Evolutionary conservation across 441 rosid species (phyloP).

Genomic region (Manihot esculenta): DNA sequence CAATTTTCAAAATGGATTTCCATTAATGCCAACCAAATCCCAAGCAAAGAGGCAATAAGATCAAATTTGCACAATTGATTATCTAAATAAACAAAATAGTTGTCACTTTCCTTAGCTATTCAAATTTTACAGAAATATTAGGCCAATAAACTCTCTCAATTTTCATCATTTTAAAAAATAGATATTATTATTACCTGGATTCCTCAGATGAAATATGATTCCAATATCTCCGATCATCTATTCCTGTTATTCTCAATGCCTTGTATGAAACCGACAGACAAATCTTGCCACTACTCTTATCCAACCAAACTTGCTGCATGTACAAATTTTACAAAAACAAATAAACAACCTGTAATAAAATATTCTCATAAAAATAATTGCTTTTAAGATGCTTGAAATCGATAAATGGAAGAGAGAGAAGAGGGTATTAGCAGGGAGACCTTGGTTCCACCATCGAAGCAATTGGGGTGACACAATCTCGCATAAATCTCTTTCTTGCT

Average conservation of each 20-base stretch:
- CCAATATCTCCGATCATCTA: conserved; percentile 96
- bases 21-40: background rate
- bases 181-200: conserved; percentile 58
- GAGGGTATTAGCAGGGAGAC: conserved; percentile 23
- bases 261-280: conserved; percentile 63
- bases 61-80: background rate
- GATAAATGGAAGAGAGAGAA: too few relatives aligned
- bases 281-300: conserved; percentile 66
- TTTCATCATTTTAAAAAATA: background rate
- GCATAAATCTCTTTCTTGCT: conserved; percentile 60
- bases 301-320: conserved; percentile 75
- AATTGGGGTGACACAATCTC: conserved; percentile 43
- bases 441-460: conserved; percentile 62
- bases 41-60: background rate
- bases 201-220: conserved; percentile 66
- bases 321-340: background rate
- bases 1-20: background rate
- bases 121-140: too few relatives aligned
- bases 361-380: too few relatives aligned
- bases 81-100: background rate
- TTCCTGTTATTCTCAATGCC: conserved; percentile 79
- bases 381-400: too few relatives aligned
- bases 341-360: conserved; percentile 8
- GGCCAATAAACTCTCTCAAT: background rate
- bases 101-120: background rate